Evolutionary conservation across 2,329 filamentous ascomycete species (phyloP).

Genomic region (Malbranchea zuffiana): DNA sequence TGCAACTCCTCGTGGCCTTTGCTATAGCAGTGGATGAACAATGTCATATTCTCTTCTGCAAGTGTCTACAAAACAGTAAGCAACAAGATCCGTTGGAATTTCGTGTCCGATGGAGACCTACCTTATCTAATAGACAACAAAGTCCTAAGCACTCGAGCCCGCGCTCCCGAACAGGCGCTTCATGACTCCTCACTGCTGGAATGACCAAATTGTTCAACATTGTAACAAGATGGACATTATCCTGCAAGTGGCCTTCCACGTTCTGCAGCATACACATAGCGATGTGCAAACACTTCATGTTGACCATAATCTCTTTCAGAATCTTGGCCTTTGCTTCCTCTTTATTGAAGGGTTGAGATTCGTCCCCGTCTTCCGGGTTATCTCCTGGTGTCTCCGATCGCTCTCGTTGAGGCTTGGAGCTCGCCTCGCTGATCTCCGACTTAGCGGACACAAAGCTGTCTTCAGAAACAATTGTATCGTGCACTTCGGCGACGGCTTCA

Average conservation of each 20-base stretch:
- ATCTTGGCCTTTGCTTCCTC: slow-evolving; percentile 57
- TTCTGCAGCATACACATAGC: slow-evolving; percentile 96
- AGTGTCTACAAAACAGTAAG: slow-evolving; percentile 46
- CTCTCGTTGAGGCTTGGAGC: slow-evolving; percentile 36
- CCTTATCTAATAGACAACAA: slow-evolving; percentile 80
- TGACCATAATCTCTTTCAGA: slow-evolving; percentile 82
- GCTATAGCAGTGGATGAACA: slow-evolving; percentile 93
- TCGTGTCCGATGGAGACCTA: slow-evolving; percentile 23
- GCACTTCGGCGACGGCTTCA: slow-evolving; percentile 90
- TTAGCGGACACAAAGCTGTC: slow-evolving; percentile 90
- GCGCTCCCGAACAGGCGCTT: slow-evolving; percentile 82
- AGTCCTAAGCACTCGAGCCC: slow-evolving; percentile 82
- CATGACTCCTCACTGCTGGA: slow-evolving; percentile 84
- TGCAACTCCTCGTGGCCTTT: slow-evolving; percentile 87
- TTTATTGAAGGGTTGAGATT: slow-evolving; percentile 34
- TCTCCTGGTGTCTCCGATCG: slow-evolving; percentile 33
- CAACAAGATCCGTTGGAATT: not conserved
- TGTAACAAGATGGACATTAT: slow-evolving; percentile 84
- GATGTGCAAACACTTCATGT: slow-evolving; percentile 96
- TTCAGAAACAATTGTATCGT: slow-evolving; percentile 72
- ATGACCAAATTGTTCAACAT: slow-evolving; percentile 97
- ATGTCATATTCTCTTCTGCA: slow-evolving; percentile 77
- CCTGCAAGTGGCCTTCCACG: slow-evolving; percentile 73
- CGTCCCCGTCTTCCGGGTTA: slow-evolving; percentile 52
- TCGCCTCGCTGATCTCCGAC: slow-evolving; percentile 66